phyloP scores from a whole-genome alignment of 805 yeast genomes.

The Zygosaccharomyces bailii region DNA sequence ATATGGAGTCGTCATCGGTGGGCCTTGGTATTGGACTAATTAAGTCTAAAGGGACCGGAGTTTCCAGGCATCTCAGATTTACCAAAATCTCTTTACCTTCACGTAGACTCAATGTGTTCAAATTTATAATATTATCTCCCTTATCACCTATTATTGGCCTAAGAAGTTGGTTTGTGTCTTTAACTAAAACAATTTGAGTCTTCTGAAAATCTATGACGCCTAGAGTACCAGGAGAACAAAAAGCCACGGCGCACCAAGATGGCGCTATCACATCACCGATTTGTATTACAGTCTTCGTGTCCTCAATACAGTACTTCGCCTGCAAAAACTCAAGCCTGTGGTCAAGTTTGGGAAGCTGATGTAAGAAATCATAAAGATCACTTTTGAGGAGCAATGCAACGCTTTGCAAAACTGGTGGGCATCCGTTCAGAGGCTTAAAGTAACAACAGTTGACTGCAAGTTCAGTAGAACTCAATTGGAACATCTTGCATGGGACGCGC shows the following conservation, averaged over 20 bases:
- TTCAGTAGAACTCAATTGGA: slow-evolving; percentile 8
- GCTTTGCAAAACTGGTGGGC: slow-evolving; percentile 16
- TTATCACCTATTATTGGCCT: slow-evolving; percentile 2
- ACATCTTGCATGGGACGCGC: slow-evolving; percentile 13
- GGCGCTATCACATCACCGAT: slow-evolving; percentile 16
- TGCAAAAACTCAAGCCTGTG: slow-evolving; percentile 24
- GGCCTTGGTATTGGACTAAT: slow-evolving; percentile 13
- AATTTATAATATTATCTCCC: neutral
- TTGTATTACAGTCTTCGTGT: slow-evolving; percentile 18
- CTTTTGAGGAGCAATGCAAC: slow-evolving; percentile 18
- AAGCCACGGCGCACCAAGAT: slow-evolving; percentile 21
- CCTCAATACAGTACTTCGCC: slow-evolving; percentile 21
- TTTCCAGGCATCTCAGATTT: slow-evolving; percentile 14
- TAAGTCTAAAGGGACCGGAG: slow-evolving; percentile 18
- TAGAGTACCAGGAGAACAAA: slow-evolving; percentile 19
- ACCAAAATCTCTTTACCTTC: slow-evolving; percentile 3
- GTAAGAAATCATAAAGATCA: slow-evolving; percentile 23
- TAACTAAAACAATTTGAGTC: slow-evolving; percentile 25
- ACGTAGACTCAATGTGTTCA: slow-evolving; percentile 3
- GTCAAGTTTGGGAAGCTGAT: slow-evolving; percentile 11
- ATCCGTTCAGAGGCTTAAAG: slow-evolving; percentile 11
- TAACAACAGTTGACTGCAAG: slow-evolving; percentile 21
- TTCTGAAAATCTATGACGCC: slow-evolving; percentile 22
- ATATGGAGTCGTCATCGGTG: slow-evolving; percentile 28
- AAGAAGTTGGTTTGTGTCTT: slow-evolving; percentile 13